Conservation (phyloP, 495 filamentous ascomycete species). For the Tuber umbilicatum region DNA sequence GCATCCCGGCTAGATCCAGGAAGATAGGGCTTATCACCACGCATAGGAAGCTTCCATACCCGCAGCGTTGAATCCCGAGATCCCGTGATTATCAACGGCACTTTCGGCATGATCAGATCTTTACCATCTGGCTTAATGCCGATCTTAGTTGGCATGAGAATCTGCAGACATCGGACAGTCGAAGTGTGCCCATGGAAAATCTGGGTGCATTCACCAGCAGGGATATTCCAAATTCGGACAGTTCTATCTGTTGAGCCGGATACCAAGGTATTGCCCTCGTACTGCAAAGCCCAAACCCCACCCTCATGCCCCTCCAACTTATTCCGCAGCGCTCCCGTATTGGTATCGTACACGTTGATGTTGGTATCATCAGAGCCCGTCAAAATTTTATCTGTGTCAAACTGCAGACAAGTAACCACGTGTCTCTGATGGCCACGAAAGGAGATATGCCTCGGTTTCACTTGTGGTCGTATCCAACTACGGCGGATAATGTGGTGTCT, state of each 20-base stretch:
- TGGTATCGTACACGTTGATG: conserved; percentile 97
- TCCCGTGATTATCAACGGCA: conserved; percentile 92
- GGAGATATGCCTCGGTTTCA: conserved; percentile 87
- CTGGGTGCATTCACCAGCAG: conserved; percentile 80
- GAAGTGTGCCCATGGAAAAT: conserved; percentile 97
- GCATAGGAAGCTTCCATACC: conserved; percentile 91
- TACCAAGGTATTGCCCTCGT: conserved; percentile 87
- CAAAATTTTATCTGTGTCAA: conserved; percentile 94
- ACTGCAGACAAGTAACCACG: conserved; percentile 95
- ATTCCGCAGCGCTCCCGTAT: conserved; percentile 76
- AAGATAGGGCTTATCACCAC: conserved; percentile 64
- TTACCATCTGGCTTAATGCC: conserved; percentile 66
- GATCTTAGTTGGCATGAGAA: conserved; percentile 76
- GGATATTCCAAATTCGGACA: conserved; percentile 96
- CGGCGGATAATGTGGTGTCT: conserved; percentile 81
- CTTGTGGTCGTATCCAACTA: conserved; percentile 79
- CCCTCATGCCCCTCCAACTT: conserved; percentile 90
- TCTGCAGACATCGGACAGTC: conserved; percentile 92
- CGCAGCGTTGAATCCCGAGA: conserved; percentile 90
- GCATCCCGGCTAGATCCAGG: conserved; percentile 45
- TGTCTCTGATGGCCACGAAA: conserved; percentile 93
- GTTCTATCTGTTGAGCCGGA: conserved; percentile 95
- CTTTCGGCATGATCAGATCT: conserved; percentile 77
- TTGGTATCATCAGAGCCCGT: conserved; percentile 97
- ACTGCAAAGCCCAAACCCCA: conserved; percentile 96